Conservation (phyloP, 768 basidiomycete genomes). For the Amanita muscaria region DNA sequence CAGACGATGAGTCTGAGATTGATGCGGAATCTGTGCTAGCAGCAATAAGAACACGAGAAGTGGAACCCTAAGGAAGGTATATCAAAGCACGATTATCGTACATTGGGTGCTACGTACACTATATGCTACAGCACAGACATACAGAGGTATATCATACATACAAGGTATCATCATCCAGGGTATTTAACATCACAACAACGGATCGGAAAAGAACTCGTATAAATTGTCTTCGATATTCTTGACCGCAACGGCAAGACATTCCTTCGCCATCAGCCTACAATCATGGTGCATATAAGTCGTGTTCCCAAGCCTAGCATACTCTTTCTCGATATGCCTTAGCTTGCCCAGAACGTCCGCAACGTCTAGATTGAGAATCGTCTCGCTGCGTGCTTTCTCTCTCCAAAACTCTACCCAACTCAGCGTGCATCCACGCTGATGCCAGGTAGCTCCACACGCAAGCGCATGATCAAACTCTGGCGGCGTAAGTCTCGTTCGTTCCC, state of each 20-base stretch:
- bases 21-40: conserved; percentile 5
- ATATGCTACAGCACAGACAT: background rate
- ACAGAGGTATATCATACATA: no score
- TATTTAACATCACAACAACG: no score
- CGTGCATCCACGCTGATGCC: conserved; percentile 65
- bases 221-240: conserved; percentile 50
- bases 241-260: conserved; percentile 45
- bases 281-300: conserved; percentile 77
- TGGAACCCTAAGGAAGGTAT: background rate
- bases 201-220: conserved; percentile 48
- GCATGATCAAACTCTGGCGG: conserved; percentile 62
- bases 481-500: conserved; percentile 52
- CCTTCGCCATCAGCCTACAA: conserved; percentile 51
- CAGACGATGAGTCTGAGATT: conserved; percentile 4
- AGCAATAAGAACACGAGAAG: background rate
- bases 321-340: conserved; percentile 51
- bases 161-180: no score
- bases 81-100: background rate
- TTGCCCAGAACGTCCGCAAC: conserved; percentile 62
- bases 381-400: conserved; percentile 64
- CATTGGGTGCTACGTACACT: background rate
- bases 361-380: conserved; percentile 48
- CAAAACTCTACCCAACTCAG: conserved; percentile 75
- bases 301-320: conserved; percentile 62
- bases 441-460: conserved; percentile 52